phyloP scores from a whole-genome alignment of 192 early-diverging fungal species.

The Glomus cerebriforme region DNA sequence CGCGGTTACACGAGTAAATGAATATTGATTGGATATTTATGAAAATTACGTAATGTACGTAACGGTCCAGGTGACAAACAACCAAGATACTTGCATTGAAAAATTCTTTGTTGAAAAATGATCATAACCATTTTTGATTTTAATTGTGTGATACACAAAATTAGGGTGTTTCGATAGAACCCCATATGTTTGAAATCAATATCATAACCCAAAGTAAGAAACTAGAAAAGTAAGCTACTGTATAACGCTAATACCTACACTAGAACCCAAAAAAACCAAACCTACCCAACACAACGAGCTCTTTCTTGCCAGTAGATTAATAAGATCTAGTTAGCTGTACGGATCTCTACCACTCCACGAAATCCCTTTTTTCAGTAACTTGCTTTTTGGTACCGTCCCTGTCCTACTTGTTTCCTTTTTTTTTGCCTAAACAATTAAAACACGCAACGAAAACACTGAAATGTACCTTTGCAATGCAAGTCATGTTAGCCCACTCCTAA shows the following conservation, averaged over 20 bases:
- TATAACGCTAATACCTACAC: too few species aligned
- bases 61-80: too few species aligned
- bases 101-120: neutral
- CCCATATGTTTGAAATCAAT: neutral
- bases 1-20: neutral
- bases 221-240: neutral
- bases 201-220: neutral
- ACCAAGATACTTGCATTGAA: too few species aligned
- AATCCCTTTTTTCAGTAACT: constrained; percentile 31
- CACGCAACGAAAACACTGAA: neutral
- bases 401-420: constrained; percentile 29
- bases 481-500: constrained; percentile 28
- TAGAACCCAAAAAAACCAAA: neutral
- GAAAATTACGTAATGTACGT: neutral
- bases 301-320: constrained; percentile 14
- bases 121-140: neutral
- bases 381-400: constrained; percentile 32
- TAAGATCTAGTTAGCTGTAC: constrained; percentile 15
- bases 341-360: constrained; percentile 12
- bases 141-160: neutral
- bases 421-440: constrained; percentile 21
- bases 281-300: constrained; percentile 23
- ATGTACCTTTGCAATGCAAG: constrained; percentile 25
- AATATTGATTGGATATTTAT: neutral
- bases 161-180: neutral